phyloP scores from a whole-genome alignment of 2,329 filamentous ascomycete species.

The Talaromyces islandicus region DNA sequence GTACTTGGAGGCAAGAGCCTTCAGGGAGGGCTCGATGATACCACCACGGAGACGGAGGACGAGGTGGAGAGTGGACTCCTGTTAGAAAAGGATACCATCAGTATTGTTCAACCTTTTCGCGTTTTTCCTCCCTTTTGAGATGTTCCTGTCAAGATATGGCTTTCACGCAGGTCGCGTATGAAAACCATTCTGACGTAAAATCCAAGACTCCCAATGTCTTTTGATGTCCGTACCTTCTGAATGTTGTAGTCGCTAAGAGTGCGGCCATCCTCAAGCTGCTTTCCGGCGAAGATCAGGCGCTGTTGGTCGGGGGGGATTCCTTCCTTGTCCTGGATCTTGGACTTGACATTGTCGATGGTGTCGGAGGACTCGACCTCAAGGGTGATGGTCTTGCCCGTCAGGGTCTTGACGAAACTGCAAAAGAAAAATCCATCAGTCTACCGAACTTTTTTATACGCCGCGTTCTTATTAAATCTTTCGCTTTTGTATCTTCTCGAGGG shows the following conservation, averaged over 20 bases:
- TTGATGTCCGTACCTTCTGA: slow-evolving; percentile 68
- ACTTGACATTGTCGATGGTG: slow-evolving; percentile 99
- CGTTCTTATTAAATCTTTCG: background rate
- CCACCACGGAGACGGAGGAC: slow-evolving; percentile 98
- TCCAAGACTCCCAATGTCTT: background rate
- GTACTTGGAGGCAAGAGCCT: slow-evolving; percentile 98
- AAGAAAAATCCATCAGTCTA: slow-evolving; percentile 8
- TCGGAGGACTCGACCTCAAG: slow-evolving; percentile 98
- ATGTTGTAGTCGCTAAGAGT: slow-evolving; percentile 99
- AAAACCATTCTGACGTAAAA: background rate
- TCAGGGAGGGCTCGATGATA: slow-evolving; percentile 98
- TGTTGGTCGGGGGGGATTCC: slow-evolving; percentile 97
- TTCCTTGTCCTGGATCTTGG: slow-evolving; percentile 99
- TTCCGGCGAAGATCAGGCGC: slow-evolving; percentile 97
- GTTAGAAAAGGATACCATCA: slow-evolving; percentile 16
- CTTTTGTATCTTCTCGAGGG: background rate
- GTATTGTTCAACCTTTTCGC: background rate
- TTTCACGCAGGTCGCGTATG: background rate
- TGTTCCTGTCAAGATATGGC: background rate
- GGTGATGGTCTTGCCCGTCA: slow-evolving; percentile 99
- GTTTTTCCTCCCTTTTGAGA: background rate
- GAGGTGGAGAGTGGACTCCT: slow-evolving; percentile 97
- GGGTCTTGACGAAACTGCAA: slow-evolving; percentile 97
- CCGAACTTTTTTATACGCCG: background rate
- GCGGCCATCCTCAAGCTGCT: slow-evolving; percentile 98